Evolutionary conservation across 805 yeast genomes (phyloP).

Genomic region (Clavispora phyllophila): DNA sequence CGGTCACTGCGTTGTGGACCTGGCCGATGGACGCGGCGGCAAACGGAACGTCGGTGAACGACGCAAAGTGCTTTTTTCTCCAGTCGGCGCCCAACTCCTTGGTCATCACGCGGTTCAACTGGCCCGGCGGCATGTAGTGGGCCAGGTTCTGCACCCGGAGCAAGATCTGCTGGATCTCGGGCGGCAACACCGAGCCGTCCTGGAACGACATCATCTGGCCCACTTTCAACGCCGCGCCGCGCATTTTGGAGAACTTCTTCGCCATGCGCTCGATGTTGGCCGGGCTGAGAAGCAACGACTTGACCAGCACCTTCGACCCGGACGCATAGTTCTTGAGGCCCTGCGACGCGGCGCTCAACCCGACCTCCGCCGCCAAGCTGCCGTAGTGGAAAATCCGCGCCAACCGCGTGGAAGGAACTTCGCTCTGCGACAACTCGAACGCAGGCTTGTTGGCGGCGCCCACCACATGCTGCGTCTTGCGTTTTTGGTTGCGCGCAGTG

Average conservation of each 20-base stretch:
- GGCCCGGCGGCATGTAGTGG: constrained; percentile 93
- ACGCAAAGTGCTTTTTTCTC: constrained; percentile 60
- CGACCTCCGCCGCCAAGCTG: constrained; percentile 84
- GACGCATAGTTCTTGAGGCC: constrained; percentile 64
- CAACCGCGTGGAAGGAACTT: constrained; percentile 84
- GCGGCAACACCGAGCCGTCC: constrained; percentile 79
- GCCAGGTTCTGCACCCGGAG: constrained; percentile 89
- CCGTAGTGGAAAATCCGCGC: constrained; percentile 92
- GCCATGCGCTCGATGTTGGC: constrained; percentile 85
- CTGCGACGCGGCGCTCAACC: constrained; percentile 75
- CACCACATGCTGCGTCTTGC: constrained; percentile 8
- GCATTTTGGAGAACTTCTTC: constrained; percentile 82
- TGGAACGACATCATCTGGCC: constrained; percentile 98
- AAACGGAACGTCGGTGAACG: constrained; percentile 82
- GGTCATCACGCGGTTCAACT: constrained; percentile 69
- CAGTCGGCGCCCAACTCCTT: constrained; percentile 75
- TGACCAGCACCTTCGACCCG: constrained; percentile 47
- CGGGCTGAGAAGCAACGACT: constrained; percentile 66
- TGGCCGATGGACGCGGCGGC: constrained; percentile 99
- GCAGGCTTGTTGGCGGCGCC: constrained; percentile 20
- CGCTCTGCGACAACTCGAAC: constrained; percentile 52
- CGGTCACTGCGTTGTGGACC: constrained; percentile 79
- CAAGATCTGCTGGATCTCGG: constrained; percentile 75
- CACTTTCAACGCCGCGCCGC: constrained; percentile 97
- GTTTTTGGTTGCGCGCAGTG: too few species aligned